These are phyloP conservation scores for Globisporangium okanoganense DNA, from an alignment of 352 stramenopile species.

Conservation along the genomic window DNA sequence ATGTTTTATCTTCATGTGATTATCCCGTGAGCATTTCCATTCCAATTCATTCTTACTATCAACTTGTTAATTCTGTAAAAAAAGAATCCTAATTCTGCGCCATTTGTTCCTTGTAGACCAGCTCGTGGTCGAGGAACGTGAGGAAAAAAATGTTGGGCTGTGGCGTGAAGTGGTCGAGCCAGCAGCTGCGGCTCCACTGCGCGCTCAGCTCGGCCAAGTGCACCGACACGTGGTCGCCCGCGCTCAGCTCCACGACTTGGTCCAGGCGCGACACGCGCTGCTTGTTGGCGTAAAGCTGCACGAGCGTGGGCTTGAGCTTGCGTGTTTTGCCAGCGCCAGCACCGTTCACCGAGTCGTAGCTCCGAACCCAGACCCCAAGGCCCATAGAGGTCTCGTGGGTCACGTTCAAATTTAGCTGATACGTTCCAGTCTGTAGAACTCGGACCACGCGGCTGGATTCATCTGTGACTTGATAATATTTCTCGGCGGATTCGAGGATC, in stretches of 20 bases:
- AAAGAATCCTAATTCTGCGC: too few relatives aligned
- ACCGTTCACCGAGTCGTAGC: neutral
- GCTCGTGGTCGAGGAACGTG: constrained; percentile 23
- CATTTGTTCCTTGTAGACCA: constrained; percentile 3
- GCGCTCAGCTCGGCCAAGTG: constrained; percentile 4
- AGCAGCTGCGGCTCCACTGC: constrained; percentile 2
- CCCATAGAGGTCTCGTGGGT: constrained; percentile 27
- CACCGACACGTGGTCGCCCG: constrained; percentile 27
- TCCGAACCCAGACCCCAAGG: constrained; percentile 18
- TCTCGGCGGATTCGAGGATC: neutral
- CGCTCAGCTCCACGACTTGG: constrained; percentile 21
- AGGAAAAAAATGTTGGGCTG: constrained; percentile 28
- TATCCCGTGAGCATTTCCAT: neutral
- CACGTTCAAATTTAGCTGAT: constrained; percentile 42
- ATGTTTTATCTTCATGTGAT: neutral
- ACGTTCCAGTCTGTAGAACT: constrained; percentile 27
- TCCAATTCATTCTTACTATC: neutral
- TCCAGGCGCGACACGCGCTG: constrained; percentile 36
- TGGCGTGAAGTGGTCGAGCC: constrained; percentile 25
- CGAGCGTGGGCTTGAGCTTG: constrained; percentile 24
- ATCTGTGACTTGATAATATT: constrained; percentile 2
- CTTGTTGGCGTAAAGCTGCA: constrained; percentile 40
- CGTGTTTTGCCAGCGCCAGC: neutral
- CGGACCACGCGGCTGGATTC: constrained; percentile 8
- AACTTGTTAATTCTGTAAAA: too few relatives aligned